Evolutionary conservation across 176 grass and related monocot species (phyloP).

Genomic region (Eleusine indica): DNA sequence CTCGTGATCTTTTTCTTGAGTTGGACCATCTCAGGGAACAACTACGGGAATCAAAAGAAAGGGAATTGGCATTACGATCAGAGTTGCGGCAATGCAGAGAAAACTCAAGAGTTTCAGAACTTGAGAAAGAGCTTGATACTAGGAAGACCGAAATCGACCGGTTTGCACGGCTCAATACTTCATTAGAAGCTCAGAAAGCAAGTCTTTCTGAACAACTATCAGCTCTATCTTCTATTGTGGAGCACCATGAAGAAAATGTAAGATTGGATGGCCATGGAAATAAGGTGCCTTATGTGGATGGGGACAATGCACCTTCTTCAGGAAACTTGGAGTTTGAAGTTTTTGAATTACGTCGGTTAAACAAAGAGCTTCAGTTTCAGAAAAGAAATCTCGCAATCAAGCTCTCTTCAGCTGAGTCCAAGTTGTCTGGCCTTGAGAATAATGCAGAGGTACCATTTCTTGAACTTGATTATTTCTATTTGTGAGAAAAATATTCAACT

Average conservation of each 20-base stretch:
- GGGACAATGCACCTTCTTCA: constrained; percentile 47
- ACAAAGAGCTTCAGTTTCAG: constrained; percentile 97
- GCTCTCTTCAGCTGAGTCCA: constrained; percentile 92
- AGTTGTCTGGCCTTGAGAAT: constrained; percentile 77
- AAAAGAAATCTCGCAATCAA: constrained; percentile 85
- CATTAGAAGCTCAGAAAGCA: constrained; percentile 72
- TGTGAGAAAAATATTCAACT: constrained; percentile 27
- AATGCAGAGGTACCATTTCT: constrained; percentile 72
- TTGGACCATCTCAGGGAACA: constrained; percentile 89
- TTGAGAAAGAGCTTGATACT: constrained; percentile 83
- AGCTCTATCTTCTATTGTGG: constrained; percentile 61
- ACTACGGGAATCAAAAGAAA: constrained; percentile 88
- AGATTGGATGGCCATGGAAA: constrained; percentile 50
- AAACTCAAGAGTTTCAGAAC: constrained; percentile 72
- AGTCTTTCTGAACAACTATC: constrained; percentile 72
- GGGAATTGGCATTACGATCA: constrained; percentile 66
- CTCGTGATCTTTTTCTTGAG: constrained; percentile 94
- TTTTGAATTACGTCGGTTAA: constrained; percentile 79
- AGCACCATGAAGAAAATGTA: constrained; percentile 54
- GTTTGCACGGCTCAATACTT: constrained; percentile 54
- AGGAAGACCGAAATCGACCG: constrained; percentile 69
- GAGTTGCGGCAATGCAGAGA: constrained; percentile 75
- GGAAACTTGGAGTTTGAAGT: constrained; percentile 85
- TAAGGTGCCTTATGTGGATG: constrained; percentile 20
- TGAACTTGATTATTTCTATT: constrained; percentile 21